Conservation (phyloP, 331 rosid genomes). For the Pyracantha coccinea region DNA sequence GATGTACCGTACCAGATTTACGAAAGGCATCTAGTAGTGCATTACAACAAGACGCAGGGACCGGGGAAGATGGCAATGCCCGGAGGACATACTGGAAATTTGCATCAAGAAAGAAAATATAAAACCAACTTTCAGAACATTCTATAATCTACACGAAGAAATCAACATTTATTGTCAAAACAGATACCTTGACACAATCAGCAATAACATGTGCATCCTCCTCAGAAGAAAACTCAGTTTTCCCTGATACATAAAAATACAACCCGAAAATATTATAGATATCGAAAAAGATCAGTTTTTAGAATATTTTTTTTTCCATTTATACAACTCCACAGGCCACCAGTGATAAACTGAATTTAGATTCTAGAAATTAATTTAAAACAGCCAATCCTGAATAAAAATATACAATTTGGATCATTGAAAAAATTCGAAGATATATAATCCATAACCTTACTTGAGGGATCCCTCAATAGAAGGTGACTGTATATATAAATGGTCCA, state of each 20-base stretch:
- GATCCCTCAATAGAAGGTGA: neutral
- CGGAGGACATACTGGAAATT: slow-evolving; percentile 69
- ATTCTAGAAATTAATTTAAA: neutral
- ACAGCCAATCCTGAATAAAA: neutral
- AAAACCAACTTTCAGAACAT: slow-evolving; percentile 2
- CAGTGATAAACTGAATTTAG: neutral
- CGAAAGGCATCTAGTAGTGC: slow-evolving; percentile 87
- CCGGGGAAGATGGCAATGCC: slow-evolving; percentile 93
- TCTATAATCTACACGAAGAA: slow-evolving; percentile 11
- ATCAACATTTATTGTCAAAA: slow-evolving; percentile 9
- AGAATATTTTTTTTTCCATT: neutral
- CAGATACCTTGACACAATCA: slow-evolving; percentile 82
- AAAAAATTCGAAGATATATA: neutral
- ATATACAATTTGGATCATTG: neutral
- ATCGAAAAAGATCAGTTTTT: neutral
- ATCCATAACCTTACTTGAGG: neutral
- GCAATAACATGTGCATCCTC: slow-evolving; percentile 95
- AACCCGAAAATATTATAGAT: slow-evolving; percentile 16
- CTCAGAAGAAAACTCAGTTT: slow-evolving; percentile 59
- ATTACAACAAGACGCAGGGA: slow-evolving; percentile 99
- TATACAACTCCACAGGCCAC: neutral
- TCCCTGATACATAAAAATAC: slow-evolving; percentile 58
- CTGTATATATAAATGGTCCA: neutral
- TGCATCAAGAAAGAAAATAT: slow-evolving; percentile 12
- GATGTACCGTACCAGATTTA: slow-evolving; percentile 35